Base-by-base conservation (phyloP, 129 eudicot species). In the Ambrosia trifida region DNA sequence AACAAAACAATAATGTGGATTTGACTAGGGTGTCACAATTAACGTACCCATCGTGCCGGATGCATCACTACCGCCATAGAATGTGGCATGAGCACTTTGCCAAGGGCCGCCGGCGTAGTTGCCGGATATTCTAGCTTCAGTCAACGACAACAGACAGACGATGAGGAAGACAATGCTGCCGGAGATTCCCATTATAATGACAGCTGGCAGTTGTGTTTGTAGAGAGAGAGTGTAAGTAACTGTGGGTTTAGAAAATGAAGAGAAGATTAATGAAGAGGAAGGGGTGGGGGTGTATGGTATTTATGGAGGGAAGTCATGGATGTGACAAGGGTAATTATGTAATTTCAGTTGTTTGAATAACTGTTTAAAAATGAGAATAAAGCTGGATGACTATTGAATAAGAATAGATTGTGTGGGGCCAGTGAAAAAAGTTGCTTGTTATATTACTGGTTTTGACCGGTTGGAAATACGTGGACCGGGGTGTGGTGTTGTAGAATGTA, bases 21-120 rank as follows among this genome's bases (percentile, higher is more conserved):
- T 24, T 24, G 28, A 24, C 28, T 24, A 24, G 28, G 28, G 28
- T 24, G 28, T 24, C 28, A 24, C 28, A 24, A 59, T 20, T 0
- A 68, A 65, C 78, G 41, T 81, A 91, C 97, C 97, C 97, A 91
- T 91, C 4, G 97, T 88, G 38, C 95, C 97, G 66, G 95, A 91
- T 44, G 97, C 97, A 31, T 91, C 95, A 61, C 92, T 84, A 18
- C 95, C 97, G 7, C 97, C 95, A 50, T 86, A 86, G 72, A 91
- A 91, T n/a, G 92, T 91, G 41, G 95, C 95, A 41, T 88, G 97
- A 40, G 95, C 95, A 43, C 82, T 36, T 79, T 85, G 78, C 97
- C 95, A 91, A 0, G 83, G 59, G 0, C 90, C 95, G 60, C 92
- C 97, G 49, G 81, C 54, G 84, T 79, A 91, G 47, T 80, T 84